A percentile compares a stretch with the other conserved stretches of the same genome.
These are phyloP conservation scores for Penicillium carneum DNA, from an alignment of 2,329 filamentous ascomycete species.

Conservation along the genomic window DNA sequence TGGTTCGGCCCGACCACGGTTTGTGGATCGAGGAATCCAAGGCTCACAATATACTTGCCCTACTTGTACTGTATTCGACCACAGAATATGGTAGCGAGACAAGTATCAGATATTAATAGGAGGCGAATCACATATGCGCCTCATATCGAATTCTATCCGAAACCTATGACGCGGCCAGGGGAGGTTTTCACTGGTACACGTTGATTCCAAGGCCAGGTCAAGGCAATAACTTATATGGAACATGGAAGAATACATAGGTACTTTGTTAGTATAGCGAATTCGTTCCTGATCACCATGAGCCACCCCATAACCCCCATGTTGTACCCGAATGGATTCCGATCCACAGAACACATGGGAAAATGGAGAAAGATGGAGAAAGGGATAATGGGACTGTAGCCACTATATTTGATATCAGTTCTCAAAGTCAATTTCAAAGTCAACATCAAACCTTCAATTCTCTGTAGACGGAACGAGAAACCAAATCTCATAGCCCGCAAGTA, in stretches of 20 bases:
- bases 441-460: neutral
- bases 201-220: constrained; percentile 2
- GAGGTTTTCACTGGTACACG: constrained; percentile 12
- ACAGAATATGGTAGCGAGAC: constrained; percentile 12
- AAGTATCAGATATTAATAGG: constrained; percentile 7
- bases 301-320: constrained; percentile 7
- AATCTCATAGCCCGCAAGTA: neutral
- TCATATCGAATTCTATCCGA: constrained; percentile 23
- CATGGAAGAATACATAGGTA: neutral
- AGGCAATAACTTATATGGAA: neutral
- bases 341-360: constrained; percentile 21
- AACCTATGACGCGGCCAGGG: constrained; percentile 33
- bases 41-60: neutral
- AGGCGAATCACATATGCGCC: constrained; percentile 12
- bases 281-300: constrained; percentile 6
- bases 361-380: constrained; percentile 18
- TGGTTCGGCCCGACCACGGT: constrained; percentile 8
- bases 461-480: neutral
- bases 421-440: constrained; percentile 13
- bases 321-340: constrained; percentile 1
- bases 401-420: neutral
- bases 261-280: neutral
- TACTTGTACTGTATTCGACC: neutral
- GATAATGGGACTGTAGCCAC: constrained; percentile 6
- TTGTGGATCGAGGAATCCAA: neutral